A percentile compares a stretch with the other conserved stretches of the same genome.
Evolutionary conservation across 2,329 filamentous ascomycete species (phyloP).

Genomic region (Penicillium sp.): DNA sequence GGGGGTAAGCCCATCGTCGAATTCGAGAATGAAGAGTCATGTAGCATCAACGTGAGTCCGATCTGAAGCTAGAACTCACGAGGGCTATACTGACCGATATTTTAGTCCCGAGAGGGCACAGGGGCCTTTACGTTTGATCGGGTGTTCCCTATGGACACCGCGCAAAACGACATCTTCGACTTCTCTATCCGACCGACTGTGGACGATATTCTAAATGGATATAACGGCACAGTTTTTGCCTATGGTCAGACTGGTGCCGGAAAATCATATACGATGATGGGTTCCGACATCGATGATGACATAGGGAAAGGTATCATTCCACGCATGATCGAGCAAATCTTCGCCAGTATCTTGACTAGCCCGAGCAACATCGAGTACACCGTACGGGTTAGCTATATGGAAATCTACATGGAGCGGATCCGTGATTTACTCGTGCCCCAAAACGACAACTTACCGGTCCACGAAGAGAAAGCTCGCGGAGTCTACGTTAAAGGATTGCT

Average conservation of each 20-base stretch:
- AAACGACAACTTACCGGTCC: conserved; percentile 95
- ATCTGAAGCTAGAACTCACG: conserved; percentile 13
- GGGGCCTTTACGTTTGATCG: conserved; percentile 95
- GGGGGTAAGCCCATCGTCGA: conserved; percentile 89
- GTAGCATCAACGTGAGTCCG: conserved; percentile 70
- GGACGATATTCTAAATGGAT: conserved; percentile 96
- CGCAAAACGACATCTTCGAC: conserved; percentile 92
- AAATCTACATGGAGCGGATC: conserved; percentile 99
- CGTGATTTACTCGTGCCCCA: conserved; percentile 87
- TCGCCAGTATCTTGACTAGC: conserved; percentile 88
- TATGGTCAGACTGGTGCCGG: conserved; percentile 98
- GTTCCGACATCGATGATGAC: conserved; percentile 87
- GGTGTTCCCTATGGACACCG: conserved; percentile 91
- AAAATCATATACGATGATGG: conserved; percentile 99
- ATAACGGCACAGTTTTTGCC: conserved; percentile 98
- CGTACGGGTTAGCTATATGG: conserved; percentile 98
- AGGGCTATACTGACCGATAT: conserved; percentile 17
- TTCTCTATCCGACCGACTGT: conserved; percentile 96
- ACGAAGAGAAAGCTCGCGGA: conserved; percentile 93
- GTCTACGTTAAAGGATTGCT: conserved; percentile 95
- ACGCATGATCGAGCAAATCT: conserved; percentile 96
- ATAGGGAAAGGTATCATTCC: conserved; percentile 91
- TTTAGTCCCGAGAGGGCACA: conserved; percentile 75
- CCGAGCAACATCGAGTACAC: conserved; percentile 96
- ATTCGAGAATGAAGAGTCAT: conserved; percentile 88